These are phyloP conservation scores for Thamnidium elegans DNA, from an alignment of 192 early-diverging fungal species.

Conservation along the genomic window DNA sequence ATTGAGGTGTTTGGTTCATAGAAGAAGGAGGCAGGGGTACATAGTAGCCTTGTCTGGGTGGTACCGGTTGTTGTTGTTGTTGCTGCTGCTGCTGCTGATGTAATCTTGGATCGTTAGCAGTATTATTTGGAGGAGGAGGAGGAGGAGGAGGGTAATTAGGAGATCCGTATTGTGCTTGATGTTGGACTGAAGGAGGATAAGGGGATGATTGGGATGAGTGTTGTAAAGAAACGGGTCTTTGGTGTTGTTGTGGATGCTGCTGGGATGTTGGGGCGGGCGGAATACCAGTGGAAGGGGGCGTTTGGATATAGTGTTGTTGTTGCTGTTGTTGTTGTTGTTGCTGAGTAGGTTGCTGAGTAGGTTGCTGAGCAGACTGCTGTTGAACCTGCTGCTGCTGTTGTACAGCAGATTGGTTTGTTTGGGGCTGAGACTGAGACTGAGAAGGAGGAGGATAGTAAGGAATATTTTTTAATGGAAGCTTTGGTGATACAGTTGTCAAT, in stretches of 20 bases:
- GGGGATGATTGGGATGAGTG: background rate
- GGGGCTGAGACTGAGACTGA: slow-evolving; percentile 4
- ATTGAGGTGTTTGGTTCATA: background rate
- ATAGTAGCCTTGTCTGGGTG: slow-evolving; percentile 7
- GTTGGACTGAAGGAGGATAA: background rate
- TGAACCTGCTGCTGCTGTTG: slow-evolving; percentile 16
- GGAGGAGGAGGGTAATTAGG: slow-evolving; percentile 3
- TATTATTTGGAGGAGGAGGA: slow-evolving; percentile 5
- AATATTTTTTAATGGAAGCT: background rate
- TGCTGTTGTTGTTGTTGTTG: background rate
- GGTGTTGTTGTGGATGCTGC: background rate
- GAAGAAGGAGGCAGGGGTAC: slow-evolving; percentile 2
- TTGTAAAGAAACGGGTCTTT: background rate
- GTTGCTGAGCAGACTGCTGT: slow-evolving; percentile 2
- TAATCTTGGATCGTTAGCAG: slow-evolving; percentile 12
- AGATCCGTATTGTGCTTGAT: background rate
- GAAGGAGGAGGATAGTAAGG: slow-evolving; percentile 13
- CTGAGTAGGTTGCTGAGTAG: background rate
- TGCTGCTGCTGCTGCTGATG: slow-evolving; percentile 20
- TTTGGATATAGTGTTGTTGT: slow-evolving; percentile 5
- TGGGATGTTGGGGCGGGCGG: background rate
- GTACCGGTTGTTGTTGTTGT: slow-evolving; percentile 14
- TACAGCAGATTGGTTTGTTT: background rate
- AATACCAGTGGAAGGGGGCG: background rate
- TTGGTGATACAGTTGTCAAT: background rate